Base-by-base conservation (phyloP, 2,329 filamentous ascomycete genomes). In the Bisporella sp. region DNA sequence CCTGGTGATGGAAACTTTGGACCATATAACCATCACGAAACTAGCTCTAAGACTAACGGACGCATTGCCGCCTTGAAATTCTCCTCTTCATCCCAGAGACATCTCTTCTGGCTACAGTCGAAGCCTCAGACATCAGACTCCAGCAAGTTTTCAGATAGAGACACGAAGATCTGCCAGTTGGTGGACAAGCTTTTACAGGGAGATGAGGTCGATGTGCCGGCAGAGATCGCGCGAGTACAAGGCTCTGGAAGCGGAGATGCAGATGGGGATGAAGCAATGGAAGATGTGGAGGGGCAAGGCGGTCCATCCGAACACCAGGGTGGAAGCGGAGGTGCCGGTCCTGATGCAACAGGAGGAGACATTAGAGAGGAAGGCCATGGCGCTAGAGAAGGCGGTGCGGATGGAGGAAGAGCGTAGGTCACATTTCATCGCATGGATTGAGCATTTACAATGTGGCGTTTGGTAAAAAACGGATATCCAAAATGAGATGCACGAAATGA, bases 361-460 rank as follows among this genome's bases (percentile, higher is more conserved):
- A 74, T 96, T 60, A 82, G 91, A 69, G 84, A 95, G 69, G 93
- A 97, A 69, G 93, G 93, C 52, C 83, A 89, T 68, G 84, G 82
- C 60, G 82, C 92, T 57, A 80, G 95, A 73, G 90, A 96, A 71
- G 93, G 92, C 54, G 93, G 95, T 67, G 89, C 89, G 61, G 93
- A 97, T 72, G 93, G 95, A 65, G 95, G 89, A 73, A 84, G 93
- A 96, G 93, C 92, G 93, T 99, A 97, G 92, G 95, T 99, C 71
- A 61, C 49, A 40, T 61, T 59, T 55, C 58, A 57, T 64, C 53
- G 52, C 53, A 55, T 55, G 54, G 55, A 50, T 51, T 54, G 49
- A 57, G 57, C 56, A 62, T 64, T 59, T 58, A 59, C 52, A 59
- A 40, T 54, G 55, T 53, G 63, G 62, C 59, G 63, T 65, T 61